phyloP scores from a whole-genome alignment of 1,139 yeast species.

The Scheffersomyces stambukii region DNA sequence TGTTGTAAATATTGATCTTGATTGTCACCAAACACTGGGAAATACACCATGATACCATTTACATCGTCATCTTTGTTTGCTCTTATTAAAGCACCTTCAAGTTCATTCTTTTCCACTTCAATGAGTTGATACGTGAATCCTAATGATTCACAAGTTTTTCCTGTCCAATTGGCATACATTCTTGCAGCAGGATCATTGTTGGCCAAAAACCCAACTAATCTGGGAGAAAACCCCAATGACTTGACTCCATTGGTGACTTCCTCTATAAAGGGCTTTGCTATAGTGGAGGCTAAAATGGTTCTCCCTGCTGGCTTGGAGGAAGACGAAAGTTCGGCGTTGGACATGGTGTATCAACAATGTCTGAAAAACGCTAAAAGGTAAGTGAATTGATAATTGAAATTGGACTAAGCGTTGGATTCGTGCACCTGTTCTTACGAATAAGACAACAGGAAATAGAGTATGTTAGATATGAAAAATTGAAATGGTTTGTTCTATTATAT shows the following conservation, averaged over 20 bases:
- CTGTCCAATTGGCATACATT: constrained; percentile 96
- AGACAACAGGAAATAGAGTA: too few species aligned
- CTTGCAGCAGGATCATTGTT: constrained; percentile 92
- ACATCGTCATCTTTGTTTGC: constrained; percentile 77
- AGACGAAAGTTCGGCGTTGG: too few species aligned
- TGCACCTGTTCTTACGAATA: too few species aligned
- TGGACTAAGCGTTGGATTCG: too few species aligned
- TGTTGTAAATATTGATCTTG: constrained; percentile 96
- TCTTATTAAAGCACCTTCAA: constrained; percentile 75
- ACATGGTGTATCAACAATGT: too few species aligned
- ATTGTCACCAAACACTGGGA: constrained; percentile 92
- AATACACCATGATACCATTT: constrained; percentile 96
- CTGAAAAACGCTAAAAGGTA: too few species aligned
- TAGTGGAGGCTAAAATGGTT: constrained; percentile 81
- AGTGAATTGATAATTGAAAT: too few species aligned
- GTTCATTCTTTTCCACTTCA: constrained; percentile 69
- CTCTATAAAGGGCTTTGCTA: constrained; percentile 74
- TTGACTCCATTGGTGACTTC: constrained; percentile 65
- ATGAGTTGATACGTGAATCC: constrained; percentile 84
- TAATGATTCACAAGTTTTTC: constrained; percentile 77
- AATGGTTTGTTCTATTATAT: too few species aligned
- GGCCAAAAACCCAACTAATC: constrained; percentile 85
- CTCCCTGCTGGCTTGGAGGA: constrained; percentile 54
- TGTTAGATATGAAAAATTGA: too few species aligned
- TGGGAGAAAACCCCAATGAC: constrained; percentile 54